Conservation (phyloP, 176 grass and related monocot genomes). For the Raddia guianensis region DNA sequence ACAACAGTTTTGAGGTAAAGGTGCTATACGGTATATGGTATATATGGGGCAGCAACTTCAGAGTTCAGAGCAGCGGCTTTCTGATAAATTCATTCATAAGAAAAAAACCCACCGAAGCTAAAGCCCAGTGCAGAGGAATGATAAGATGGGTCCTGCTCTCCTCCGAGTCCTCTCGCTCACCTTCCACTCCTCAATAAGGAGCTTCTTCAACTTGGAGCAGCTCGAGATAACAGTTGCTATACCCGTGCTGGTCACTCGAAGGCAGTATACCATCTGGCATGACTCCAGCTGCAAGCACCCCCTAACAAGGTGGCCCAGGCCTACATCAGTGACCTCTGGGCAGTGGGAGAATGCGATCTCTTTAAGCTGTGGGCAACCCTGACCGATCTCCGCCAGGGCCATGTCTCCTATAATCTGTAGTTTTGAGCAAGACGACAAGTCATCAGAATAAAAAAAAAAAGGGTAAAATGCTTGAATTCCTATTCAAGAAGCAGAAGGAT, state of each 20-base stretch:
- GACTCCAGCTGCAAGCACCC: conserved; percentile 62
- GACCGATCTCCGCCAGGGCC: conserved; percentile 70
- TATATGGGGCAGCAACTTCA: neutral
- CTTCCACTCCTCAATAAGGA: conserved; percentile 83
- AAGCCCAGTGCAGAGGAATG: conserved; percentile 64
- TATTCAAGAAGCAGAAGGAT: neutral
- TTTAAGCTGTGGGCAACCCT: conserved; percentile 64
- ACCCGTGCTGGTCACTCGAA: conserved; percentile 56
- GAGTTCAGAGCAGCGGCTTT: neutral
- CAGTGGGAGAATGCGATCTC: conserved; percentile 74
- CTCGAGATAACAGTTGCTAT: conserved; percentile 74
- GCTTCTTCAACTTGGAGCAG: conserved; percentile 74
- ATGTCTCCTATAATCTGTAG: conserved; percentile 70
- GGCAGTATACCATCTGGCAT: conserved; percentile 78
- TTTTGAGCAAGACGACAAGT: neutral
- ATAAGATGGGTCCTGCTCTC: conserved; percentile 59
- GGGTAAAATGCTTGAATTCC: neutral
- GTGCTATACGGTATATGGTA: neutral
- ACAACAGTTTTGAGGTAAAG: neutral
- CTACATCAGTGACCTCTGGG: conserved; percentile 68
- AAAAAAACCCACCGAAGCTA: conserved; percentile 12
- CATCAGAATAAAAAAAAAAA: neutral
- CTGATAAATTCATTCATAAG: neutral
- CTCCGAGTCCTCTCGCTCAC: conserved; percentile 75
- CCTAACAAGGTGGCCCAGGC: conserved; percentile 66